Base-by-base conservation (phyloP, 179 eudicot genomes). In the Sideroxylon spinosum region DNA sequence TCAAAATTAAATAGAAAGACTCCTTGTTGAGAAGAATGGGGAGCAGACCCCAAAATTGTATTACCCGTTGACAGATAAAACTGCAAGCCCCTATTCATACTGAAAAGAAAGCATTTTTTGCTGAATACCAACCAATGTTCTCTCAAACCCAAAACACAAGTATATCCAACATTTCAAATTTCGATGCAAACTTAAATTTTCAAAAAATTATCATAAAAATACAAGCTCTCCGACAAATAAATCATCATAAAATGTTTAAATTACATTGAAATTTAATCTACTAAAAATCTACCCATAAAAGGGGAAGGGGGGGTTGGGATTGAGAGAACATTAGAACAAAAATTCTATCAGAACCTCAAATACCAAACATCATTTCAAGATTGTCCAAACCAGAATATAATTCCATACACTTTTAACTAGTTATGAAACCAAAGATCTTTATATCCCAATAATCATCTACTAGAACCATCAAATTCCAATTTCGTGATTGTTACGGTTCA, bases 311-410 rank as follows among this genome's bases (percentile, higher is more conserved):
- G 16, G 44, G 37, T 20, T 48, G 74, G 16, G 49, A 28, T 19
- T 73, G 64, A 20, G 75, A 55, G 1, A 66, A 50, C 11, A 4
- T 50, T 16, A 52, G 2, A 52, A 22, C 73, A 72, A 37, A 37
- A 68, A 44, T 37, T 17, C 44, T 13, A 68, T 37, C 52, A 50
- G 61, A 52, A n/a, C 11, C 25, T 11, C 26, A n/a, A 29, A 76
- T 76, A 53, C 37, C 20, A 67, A 76, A 28, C 11, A 17, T 56
- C 62, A 67, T 72, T 28, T 17, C 62, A 53, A 72, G 22, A 55
- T 53, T 16, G 75, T 56, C 44, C 25, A 53, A 28, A 17, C 63
- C 75, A 28, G 25, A 72, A 72, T 28, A 72, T 5, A 25, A 53
- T 63, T 52, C 74, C 23, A 7, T 13, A 49, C 5, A 2, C 55